phyloP scores from a whole-genome alignment of 192 early-diverging fungal genomes.

The Coemansia sp. region DNA sequence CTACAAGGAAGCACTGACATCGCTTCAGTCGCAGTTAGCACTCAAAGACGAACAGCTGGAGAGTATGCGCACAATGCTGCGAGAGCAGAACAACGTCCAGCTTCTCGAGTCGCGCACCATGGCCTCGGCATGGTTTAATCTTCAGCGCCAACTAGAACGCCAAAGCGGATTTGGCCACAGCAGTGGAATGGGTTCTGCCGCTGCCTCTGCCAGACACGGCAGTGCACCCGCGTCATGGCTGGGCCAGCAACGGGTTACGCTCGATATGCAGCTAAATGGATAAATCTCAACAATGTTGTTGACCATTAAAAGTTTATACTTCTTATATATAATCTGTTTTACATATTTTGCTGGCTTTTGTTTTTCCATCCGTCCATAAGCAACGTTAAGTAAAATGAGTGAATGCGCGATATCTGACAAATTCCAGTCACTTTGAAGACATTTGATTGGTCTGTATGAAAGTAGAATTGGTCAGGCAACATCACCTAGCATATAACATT shows the following conservation, averaged over 20 bases:
- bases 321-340: neutral
- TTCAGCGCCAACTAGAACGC: slow-evolving; percentile 55
- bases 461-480: no score
- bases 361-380: neutral
- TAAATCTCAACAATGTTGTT: neutral
- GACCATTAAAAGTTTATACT: neutral
- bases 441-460: no score
- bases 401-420: neutral
- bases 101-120: slow-evolving; percentile 77
- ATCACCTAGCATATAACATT: no score
- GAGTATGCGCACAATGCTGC: slow-evolving; percentile 68
- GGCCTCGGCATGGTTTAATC: slow-evolving; percentile 72
- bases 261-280: slow-evolving; percentile 59
- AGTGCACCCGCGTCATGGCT: slow-evolving; percentile 66
- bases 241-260: slow-evolving; percentile 65
- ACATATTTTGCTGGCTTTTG: neutral
- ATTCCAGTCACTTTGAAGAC: no score
- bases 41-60: slow-evolving; percentile 58
- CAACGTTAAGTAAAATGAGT: neutral
- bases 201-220: slow-evolving; percentile 26
- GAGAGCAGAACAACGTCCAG: slow-evolving; percentile 55
- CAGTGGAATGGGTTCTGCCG: slow-evolving; percentile 36
- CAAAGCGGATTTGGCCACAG: slow-evolving; percentile 53
- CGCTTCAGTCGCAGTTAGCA: slow-evolving; percentile 55
- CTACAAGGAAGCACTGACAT: slow-evolving; percentile 59